phyloP scores from a whole-genome alignment of 495 filamentous ascomycete species.

The Penicillium angulare region DNA sequence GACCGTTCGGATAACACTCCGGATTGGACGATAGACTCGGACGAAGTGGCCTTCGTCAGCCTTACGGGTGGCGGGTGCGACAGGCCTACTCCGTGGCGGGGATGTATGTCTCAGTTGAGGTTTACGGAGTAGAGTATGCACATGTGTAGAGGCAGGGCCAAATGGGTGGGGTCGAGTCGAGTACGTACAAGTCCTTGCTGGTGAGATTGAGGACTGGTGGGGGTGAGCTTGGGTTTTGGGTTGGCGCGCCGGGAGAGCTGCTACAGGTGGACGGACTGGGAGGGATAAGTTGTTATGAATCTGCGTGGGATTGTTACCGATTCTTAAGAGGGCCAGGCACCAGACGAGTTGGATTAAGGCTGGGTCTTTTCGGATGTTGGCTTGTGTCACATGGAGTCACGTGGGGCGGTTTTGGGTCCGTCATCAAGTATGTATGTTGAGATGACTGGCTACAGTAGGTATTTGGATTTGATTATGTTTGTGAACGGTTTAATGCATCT shows the following conservation, averaged over 20 bases:
- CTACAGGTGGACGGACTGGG: background rate
- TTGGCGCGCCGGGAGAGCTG: background rate
- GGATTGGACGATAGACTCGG: slow-evolving; percentile 24
- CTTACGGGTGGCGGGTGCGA: too few species aligned
- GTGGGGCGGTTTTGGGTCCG: background rate
- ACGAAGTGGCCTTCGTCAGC: slow-evolving; percentile 18
- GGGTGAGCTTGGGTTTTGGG: background rate
- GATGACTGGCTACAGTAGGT: too few species aligned
- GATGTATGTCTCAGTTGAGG: too few species aligned
- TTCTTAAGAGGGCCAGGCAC: slow-evolving; percentile 10
- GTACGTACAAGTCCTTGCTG: too few species aligned
- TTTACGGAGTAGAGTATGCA: too few species aligned
- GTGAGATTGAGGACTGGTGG: background rate
- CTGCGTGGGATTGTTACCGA: slow-evolving; percentile 1
- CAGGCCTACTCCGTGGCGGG: too few species aligned
- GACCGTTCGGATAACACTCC: slow-evolving; percentile 17
- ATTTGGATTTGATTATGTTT: too few species aligned
- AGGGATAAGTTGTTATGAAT: background rate
- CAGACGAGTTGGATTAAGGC: too few species aligned
- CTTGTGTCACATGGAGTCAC: slow-evolving; percentile 8
- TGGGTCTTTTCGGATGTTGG: slow-evolving; percentile 2
- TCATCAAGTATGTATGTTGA: too few species aligned
- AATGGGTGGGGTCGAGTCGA: too few species aligned
- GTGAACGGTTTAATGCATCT: too few species aligned
- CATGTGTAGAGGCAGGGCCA: background rate